These are phyloP conservation scores for Geotrichum restrictum DNA, from an alignment of 1,139 yeast genomes.

Conservation along the genomic window DNA sequence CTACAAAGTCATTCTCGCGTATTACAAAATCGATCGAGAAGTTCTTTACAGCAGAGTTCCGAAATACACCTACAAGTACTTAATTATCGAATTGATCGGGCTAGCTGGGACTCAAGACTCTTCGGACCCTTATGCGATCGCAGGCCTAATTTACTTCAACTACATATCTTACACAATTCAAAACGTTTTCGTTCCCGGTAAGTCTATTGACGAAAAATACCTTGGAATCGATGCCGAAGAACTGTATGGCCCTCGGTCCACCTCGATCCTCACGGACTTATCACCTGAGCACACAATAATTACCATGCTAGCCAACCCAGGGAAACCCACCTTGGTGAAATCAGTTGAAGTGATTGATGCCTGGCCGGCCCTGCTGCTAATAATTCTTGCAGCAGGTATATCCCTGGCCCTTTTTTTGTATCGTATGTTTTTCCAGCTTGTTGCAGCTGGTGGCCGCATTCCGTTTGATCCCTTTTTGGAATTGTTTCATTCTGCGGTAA, in stretches of 20 bases:
- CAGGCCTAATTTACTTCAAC: conserved; percentile 5
- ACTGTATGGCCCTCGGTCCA: conserved; percentile 1
- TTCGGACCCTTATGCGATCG: not conserved
- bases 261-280: not conserved
- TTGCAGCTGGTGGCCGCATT: not conserved
- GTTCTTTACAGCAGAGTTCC: not conserved
- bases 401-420: not conserved
- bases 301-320: conserved; percentile 6
- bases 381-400: not conserved
- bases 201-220: not conserved
- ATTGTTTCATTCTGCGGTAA: conserved; percentile 5
- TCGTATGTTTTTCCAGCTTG: not conserved
- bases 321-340: not conserved
- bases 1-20: not conserved
- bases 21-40: not conserved
- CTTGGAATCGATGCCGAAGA: not conserved
- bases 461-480: conserved; percentile 10
- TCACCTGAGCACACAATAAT: conserved; percentile 6
- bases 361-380: conserved; percentile 3
- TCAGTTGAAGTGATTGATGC: conserved; percentile 7
- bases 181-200: conserved; percentile 1
- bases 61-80: conserved; percentile 2
- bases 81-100: conserved; percentile 1
- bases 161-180: not conserved
- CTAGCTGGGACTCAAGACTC: not conserved